These are phyloP conservation scores for Saccharomycopsis capsularis DNA, from an alignment of 805 yeast genomes.

Conservation along the genomic window DNA sequence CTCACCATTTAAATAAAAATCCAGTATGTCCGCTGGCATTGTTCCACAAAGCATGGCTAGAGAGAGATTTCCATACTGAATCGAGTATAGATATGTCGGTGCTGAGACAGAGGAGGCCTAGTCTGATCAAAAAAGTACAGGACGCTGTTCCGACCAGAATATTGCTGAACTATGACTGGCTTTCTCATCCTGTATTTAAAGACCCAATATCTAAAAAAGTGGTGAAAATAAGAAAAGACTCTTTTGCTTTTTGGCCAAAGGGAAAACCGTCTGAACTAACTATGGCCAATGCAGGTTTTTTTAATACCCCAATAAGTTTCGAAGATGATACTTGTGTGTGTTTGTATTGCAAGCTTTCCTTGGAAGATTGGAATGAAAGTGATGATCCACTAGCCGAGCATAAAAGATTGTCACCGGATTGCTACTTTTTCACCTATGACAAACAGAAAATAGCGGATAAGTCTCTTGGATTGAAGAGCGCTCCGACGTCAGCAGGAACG, in stretches of 20 bases:
- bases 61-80: conserved; percentile 23
- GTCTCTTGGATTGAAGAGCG: too few relatives aligned
- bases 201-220: conserved; percentile 33
- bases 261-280: conserved; percentile 34
- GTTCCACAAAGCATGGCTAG: conserved; percentile 20
- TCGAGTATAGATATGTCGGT: conserved; percentile 23
- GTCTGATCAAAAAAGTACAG: too few relatives aligned
- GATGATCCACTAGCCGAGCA: conserved; percentile 65
- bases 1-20: conserved; percentile 36
- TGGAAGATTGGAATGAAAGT: conserved; percentile 64
- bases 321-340: conserved; percentile 55
- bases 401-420: conserved; percentile 33
- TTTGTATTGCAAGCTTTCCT: conserved; percentile 52
- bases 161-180: conserved; percentile 24
- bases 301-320: conserved; percentile 42
- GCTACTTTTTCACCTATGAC: conserved; percentile 33
- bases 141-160: background rate
- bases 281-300: conserved; percentile 60
- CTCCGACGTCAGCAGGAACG: background rate
- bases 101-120: conserved; percentile 22
- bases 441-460: background rate
- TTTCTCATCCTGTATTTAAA: conserved; percentile 23
- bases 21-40: conserved; percentile 34
- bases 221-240: conserved; percentile 31
- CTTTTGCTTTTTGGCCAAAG: conserved; percentile 41